Conservation (phyloP, 2,329 filamentous ascomycete genomes). For the Penicillium sp. region DNA sequence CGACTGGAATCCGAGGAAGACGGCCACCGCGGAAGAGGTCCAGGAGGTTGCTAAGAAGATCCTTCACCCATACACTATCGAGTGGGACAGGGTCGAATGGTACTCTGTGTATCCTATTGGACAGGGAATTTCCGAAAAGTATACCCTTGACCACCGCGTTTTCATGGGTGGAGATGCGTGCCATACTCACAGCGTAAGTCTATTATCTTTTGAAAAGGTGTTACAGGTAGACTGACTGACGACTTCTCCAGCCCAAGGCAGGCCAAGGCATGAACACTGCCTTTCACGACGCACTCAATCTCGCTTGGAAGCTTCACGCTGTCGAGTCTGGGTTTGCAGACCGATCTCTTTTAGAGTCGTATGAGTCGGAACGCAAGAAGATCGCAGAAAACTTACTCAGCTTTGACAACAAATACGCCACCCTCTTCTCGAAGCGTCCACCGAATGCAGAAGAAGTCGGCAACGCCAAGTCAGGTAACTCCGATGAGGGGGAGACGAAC, state of each 20-base stretch:
- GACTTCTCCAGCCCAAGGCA: conserved; percentile 50
- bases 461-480: conserved; percentile 51
- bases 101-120: conserved; percentile 64
- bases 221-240: conserved; percentile 8
- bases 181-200: conserved; percentile 55
- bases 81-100: conserved; percentile 64
- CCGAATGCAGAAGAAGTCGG: conserved; percentile 70
- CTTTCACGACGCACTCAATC: conserved; percentile 67
- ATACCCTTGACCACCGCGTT: conserved; percentile 61
- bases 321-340: conserved; percentile 79
- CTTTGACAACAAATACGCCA: conserved; percentile 87
- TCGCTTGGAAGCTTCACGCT: conserved; percentile 94
- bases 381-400: conserved; percentile 79
- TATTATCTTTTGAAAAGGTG: neutral
- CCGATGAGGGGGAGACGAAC: conserved; percentile 46
- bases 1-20: conserved; percentile 60
- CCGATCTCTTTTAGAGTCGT: conserved; percentile 72
- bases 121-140: conserved; percentile 62
- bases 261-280: conserved; percentile 63
- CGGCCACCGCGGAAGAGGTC: conserved; percentile 56
- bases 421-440: conserved; percentile 76
- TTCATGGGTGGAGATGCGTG: conserved; percentile 65
- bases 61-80: conserved; percentile 56
- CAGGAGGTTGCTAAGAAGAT: conserved; percentile 57
- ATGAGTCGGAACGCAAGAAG: conserved; percentile 78